phyloP scores from a whole-genome alignment of 169 alveolate species.

The Plasmodium inui region DNA sequence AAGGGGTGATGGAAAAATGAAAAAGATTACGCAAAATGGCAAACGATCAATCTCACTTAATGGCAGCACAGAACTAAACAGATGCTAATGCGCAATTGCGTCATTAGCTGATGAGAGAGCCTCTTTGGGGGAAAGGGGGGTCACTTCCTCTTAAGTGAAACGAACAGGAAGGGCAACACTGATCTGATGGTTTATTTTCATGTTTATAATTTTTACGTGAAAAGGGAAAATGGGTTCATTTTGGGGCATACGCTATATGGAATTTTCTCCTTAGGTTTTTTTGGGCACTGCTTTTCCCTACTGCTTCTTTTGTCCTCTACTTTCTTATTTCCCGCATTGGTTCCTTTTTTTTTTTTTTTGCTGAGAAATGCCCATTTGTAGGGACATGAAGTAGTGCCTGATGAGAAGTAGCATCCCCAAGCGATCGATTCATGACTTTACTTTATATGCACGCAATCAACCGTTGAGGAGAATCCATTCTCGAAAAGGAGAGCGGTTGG shows the following conservation, averaged over 20 bases:
- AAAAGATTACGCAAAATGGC: not conserved
- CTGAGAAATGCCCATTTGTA: not conserved
- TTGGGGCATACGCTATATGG: not conserved
- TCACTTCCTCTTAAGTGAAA: not conserved
- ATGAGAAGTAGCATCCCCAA: not conserved
- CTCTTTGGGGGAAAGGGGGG: not conserved
- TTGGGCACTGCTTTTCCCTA: too few relatives aligned
- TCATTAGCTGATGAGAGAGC: not conserved
- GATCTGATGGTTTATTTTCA: not conserved
- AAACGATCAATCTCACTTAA: not conserved
- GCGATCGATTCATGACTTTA: not conserved
- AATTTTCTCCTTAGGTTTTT: not conserved
- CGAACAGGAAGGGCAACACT: not conserved
- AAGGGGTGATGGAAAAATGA: not conserved
- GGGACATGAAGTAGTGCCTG: not conserved
- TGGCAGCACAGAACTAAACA: not conserved
- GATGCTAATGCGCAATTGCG: not conserved
- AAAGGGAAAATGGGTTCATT: not conserved
- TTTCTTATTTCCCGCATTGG: too few relatives aligned
- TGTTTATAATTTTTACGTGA: not conserved
- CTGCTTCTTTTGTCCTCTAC: too few relatives aligned
- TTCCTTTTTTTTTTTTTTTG: not conserved
- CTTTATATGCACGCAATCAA: not conserved
- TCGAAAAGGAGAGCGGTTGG: not conserved
- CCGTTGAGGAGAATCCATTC: not conserved